These are phyloP conservation scores for Backusella australiensis DNA, from an alignment of 192 early-diverging fungal genomes.

Conservation along the genomic window DNA sequence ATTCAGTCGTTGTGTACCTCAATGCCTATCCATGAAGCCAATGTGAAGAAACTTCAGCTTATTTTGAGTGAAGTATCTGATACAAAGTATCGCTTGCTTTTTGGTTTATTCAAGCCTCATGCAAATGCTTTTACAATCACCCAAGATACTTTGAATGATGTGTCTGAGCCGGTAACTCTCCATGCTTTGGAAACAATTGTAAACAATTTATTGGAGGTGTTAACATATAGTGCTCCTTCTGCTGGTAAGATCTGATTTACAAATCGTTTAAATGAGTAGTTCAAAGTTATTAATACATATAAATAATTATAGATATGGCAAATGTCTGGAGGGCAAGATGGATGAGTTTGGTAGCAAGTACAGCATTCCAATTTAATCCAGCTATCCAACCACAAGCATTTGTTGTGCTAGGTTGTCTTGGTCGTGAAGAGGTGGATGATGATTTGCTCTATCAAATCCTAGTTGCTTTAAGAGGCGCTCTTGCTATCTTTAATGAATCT, in stretches of 20 bases:
- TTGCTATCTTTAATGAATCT: constrained; percentile 81
- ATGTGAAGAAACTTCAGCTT: constrained; percentile 52
- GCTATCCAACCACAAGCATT: constrained; percentile 94
- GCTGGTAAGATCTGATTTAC: constrained; percentile 47
- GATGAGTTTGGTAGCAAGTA: constrained; percentile 88
- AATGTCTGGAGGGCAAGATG: constrained; percentile 87
- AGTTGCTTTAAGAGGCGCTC: constrained; percentile 82
- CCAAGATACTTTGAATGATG: constrained; percentile 51
- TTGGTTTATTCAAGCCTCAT: constrained; percentile 69
- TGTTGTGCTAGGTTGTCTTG: constrained; percentile 85
- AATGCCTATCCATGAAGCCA: constrained; percentile 54
- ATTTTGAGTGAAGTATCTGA: constrained; percentile 80
- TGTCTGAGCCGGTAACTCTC: constrained; percentile 48
- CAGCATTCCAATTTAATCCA: constrained; percentile 93
- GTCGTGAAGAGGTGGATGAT: constrained; percentile 87
- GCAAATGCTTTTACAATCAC: constrained; percentile 68
- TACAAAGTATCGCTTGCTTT: constrained; percentile 73
- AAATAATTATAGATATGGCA: constrained; percentile 57
- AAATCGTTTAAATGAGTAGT: neutral
- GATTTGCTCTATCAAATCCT: constrained; percentile 92
- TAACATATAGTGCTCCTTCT: constrained; percentile 60
- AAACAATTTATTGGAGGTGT: constrained; percentile 62
- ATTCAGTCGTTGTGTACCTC: constrained; percentile 79
- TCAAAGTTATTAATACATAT: neutral
- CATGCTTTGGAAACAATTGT: constrained; percentile 54